Evolutionary conservation across 2,329 filamentous ascomycete species (phyloP).

Genomic region (Xylariales sp.): DNA sequence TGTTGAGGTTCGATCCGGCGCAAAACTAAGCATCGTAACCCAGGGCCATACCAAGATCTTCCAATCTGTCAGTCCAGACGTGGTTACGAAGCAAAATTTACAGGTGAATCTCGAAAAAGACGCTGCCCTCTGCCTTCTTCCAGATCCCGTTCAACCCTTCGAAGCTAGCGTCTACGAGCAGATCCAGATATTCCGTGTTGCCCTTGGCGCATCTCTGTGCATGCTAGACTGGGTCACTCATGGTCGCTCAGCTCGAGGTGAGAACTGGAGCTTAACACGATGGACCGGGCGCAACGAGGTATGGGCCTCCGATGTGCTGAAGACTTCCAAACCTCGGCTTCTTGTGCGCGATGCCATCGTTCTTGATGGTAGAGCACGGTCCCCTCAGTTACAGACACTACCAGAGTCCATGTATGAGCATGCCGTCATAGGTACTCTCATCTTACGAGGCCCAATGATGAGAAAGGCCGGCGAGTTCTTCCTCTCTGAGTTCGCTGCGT

Average conservation of each 20-base stretch:
- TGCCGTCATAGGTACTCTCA: slow-evolving; percentile 84
- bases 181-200: slow-evolving; percentile 78
- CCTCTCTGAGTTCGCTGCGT: slow-evolving; percentile 77
- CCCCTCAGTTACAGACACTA: slow-evolving; percentile 56
- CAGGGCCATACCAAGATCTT: slow-evolving; percentile 96
- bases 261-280: slow-evolving; percentile 84
- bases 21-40: slow-evolving; percentile 75
- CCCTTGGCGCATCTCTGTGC: slow-evolving; percentile 72
- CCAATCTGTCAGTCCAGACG: slow-evolving; percentile 72
- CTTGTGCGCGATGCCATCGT: slow-evolving; percentile 88
- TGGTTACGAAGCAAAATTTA: slow-evolving; percentile 69
- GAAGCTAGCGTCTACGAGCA: slow-evolving; percentile 86
- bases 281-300: slow-evolving; percentile 92
- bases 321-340: slow-evolving; percentile 63
- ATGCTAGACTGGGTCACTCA: slow-evolving; percentile 95
- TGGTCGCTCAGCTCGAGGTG: slow-evolving; percentile 84
- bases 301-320: slow-evolving; percentile 61
- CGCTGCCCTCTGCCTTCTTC: slow-evolving; percentile 74
- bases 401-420: slow-evolving; percentile 77
- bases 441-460: slow-evolving; percentile 80
- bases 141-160: slow-evolving; percentile 95
- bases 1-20: slow-evolving; percentile 71
- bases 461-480: slow-evolving; percentile 77
- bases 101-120: slow-evolving; percentile 61
- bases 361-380: slow-evolving; percentile 68